A percentile compares a stretch with the other conserved stretches of the same genome.
phyloP scores from a whole-genome alignment of 305 asterid species.

The Fraxinus ornus region DNA sequence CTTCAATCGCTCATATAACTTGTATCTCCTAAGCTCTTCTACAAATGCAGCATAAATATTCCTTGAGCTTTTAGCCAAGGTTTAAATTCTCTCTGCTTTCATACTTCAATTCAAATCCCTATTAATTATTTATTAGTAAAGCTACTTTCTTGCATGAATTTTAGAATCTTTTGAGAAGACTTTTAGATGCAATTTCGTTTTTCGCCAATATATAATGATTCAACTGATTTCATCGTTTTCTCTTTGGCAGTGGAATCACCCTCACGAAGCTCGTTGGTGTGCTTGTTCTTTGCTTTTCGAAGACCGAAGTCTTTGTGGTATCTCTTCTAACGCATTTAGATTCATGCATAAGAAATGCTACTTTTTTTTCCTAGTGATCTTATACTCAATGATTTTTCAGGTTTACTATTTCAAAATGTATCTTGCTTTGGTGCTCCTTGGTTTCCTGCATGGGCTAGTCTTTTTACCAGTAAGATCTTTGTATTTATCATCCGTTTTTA shows the following conservation, averaged over 20 bases:
- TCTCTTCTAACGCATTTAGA: constrained; percentile 17
- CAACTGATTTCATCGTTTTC: constrained; percentile 13
- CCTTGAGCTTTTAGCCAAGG: background rate
- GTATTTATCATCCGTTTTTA: background rate
- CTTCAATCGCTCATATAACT: background rate
- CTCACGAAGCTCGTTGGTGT: constrained; percentile 96
- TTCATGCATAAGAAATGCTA: constrained; percentile 7
- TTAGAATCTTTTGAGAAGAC: background rate
- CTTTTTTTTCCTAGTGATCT: background rate
- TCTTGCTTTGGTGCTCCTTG: constrained; percentile 88
- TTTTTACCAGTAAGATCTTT: constrained; percentile 69
- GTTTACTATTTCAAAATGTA: constrained; percentile 95
- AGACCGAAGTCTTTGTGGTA: constrained; percentile 94
- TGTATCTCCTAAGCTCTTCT: background rate
- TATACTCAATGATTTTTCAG: constrained; percentile 40
- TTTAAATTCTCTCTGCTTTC: background rate
- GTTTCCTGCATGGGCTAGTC: constrained; percentile 84
- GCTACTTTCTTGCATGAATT: background rate
- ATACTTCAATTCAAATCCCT: background rate
- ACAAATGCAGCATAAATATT: background rate
- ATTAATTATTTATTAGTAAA: background rate
- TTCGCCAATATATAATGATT: background rate
- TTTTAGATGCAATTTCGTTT: background rate
- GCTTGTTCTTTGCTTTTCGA: constrained; percentile 81
- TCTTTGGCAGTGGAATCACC: constrained; percentile 80